phyloP scores from a whole-genome alignment of 169 alveolate genomes.

The Cryptosporidium bovis region DNA sequence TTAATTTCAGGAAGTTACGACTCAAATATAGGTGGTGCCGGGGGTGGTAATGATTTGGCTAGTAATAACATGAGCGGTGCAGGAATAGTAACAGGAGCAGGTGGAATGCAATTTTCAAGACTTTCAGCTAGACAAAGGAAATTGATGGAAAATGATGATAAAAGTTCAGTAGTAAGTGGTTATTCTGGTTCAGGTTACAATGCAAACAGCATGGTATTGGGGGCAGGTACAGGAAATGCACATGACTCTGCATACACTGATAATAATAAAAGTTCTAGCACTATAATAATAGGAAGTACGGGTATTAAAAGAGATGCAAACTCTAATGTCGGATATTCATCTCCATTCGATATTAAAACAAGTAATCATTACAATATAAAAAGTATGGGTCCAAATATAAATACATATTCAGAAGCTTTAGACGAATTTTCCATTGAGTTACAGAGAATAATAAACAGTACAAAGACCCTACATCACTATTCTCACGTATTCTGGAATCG shows the following conservation, averaged over 20 bases:
- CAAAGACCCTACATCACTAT: conserved; percentile 71
- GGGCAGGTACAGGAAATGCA: conserved; percentile 4
- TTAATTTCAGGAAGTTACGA: neutral
- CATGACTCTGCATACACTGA: neutral
- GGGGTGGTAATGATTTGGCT: neutral
- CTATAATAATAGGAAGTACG: neutral
- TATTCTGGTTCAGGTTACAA: neutral
- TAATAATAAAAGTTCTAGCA: neutral
- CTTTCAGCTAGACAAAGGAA: conserved; percentile 72
- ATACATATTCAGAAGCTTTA: conserved; percentile 72
- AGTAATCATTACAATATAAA: neutral
- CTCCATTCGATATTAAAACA: neutral
- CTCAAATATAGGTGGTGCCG: neutral
- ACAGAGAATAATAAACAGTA: conserved; percentile 76
- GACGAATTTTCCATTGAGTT: conserved; percentile 78
- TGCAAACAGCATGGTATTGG: conserved; percentile 10
- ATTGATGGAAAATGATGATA: conserved; percentile 68
- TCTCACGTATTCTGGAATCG: conserved; percentile 83
- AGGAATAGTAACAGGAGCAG: neutral
- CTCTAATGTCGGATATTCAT: neutral
- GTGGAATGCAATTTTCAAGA: conserved; percentile 42
- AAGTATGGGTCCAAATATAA: conserved; percentile 35
- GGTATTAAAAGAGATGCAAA: neutral
- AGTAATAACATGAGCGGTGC: neutral
- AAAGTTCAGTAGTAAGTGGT: conserved; percentile 45